Evolutionary conservation across 257 asterid species (phyloP), one percentile per base, ranked within the genome.

Genomic region (Verbascum thapsus): DNA sequence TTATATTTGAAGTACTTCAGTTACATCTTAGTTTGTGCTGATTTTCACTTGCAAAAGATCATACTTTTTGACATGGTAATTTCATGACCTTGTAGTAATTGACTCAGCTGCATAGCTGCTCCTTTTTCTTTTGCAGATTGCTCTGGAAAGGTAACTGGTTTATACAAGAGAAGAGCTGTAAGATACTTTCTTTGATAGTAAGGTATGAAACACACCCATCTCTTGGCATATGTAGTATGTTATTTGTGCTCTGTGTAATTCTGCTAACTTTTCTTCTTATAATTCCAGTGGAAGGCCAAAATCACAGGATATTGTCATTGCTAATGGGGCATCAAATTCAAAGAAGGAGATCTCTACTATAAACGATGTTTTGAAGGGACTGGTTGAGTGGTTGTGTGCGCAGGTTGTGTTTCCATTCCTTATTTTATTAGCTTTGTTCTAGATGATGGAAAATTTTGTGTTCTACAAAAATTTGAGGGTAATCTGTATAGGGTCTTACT

Each of bases 141-240:
- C 84, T 91, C 32, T 83, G 83, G 92, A 83, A 83, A 78, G 95
- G 96, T 73, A 91, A 80, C 74, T 91, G 98, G 98, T 91, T 91
- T 78, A 66, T 83, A 45, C 95, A 91, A 78, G 98, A 88, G 84
- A 87, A 88, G 76, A 88, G 96, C 87, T 88, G 96, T 66, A 88
- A 81, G 85, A 84, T 91, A 78, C 95, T 91, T 63, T 79, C 98
- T 59, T 69, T 85, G 75, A 78, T 90, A 53, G 90, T 73, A 66
- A 90, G 97, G 95, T 90, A 76, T 18, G 73, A 52, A 47, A 49
- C 16, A 11, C 44, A 26, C 49, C 43, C 61, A 44, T 42, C 22
- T 43, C 66, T 42, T 51, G 59, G 42, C 26, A 62, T 63, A 38
- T 15, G 12, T 22, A 50, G 35, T 34, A 11, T 26, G 17, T 39